Conservation (phyloP, 805 yeast genomes). For the Isabelozyma rhagii region DNA sequence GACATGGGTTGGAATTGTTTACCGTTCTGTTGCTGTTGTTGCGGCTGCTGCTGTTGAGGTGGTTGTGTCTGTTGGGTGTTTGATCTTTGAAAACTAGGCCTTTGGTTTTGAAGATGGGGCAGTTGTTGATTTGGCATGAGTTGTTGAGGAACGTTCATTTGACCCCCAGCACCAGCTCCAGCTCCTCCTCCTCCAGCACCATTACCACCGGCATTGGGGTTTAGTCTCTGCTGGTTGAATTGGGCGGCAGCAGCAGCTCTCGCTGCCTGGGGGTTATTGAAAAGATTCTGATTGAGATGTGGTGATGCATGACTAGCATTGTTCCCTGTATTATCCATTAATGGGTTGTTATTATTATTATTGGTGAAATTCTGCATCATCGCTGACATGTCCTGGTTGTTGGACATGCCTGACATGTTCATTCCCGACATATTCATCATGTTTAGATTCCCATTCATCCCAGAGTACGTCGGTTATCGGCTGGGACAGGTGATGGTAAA, state of each 20-base stretch:
- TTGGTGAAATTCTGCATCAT: conserved; percentile 7
- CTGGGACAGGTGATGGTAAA: not conserved
- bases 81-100: not conserved
- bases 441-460: conserved; percentile 6
- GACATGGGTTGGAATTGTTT: conserved; percentile 9
- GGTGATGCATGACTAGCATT: conserved; percentile 1
- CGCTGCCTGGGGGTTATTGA: not conserved
- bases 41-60: conserved; percentile 9
- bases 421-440: conserved; percentile 9
- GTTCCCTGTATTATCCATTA: conserved; percentile 3
- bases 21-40: conserved; percentile 2
- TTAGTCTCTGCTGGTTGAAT: conserved; percentile 4
- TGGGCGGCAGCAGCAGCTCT: conserved; percentile 3
- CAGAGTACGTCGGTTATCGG: not conserved
- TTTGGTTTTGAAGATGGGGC: not conserved
- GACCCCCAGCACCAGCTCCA: conserved; percentile 1
- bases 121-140: conserved; percentile 5
- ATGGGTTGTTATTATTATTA: conserved; percentile 3
- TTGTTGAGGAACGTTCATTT: conserved; percentile 3
- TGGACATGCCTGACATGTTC: conserved; percentile 1
- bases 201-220: not conserved
- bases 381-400: conserved; percentile 7
- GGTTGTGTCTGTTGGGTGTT: conserved; percentile 2
- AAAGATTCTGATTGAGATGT: conserved; percentile 1
- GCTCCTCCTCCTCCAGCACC: not conserved